Evolutionary conservation across 108 stramenopile species (phyloP).

Genomic region (Skeletonema menzelii): DNA sequence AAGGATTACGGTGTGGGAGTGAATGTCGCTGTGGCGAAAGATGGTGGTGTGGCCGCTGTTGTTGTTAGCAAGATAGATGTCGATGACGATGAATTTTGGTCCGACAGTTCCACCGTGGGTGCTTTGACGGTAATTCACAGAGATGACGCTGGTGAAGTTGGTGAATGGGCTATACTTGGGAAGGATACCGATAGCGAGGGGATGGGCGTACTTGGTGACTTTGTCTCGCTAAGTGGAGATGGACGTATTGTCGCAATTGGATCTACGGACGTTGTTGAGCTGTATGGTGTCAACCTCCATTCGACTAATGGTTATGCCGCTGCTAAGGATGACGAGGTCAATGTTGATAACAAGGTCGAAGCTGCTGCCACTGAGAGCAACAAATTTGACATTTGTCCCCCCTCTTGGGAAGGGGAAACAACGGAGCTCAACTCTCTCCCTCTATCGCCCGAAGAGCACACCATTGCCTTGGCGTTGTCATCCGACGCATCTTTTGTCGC

Average conservation of each 20-base stretch:
- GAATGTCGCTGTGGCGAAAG: slow-evolving; percentile 10
- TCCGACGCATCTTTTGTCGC: slow-evolving; percentile 19
- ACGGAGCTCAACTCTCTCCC: slow-evolving; percentile 16
- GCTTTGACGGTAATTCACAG: slow-evolving; percentile 4
- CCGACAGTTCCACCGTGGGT: background rate
- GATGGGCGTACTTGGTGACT: slow-evolving; percentile 27
- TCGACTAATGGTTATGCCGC: background rate
- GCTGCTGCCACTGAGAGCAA: background rate
- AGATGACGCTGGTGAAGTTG: background rate
- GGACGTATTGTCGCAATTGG: slow-evolving; percentile 54
- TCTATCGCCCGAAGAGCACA: slow-evolving; percentile 13
- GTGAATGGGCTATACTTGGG: slow-evolving; percentile 2
- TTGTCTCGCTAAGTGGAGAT: slow-evolving; percentile 42
- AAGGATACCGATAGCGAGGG: slow-evolving; percentile 2
- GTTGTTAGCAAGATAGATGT: slow-evolving; percentile 9
- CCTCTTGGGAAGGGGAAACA: background rate
- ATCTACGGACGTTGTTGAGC: slow-evolving; percentile 23
- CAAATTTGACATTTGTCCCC: slow-evolving; percentile 7
- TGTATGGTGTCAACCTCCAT: slow-evolving; percentile 13
- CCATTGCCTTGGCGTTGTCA: slow-evolving; percentile 14
- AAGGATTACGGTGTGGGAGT: slow-evolving; percentile 5
- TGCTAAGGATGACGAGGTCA: background rate
- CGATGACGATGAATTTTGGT: slow-evolving; percentile 11
- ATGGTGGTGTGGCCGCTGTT: slow-evolving; percentile 5
- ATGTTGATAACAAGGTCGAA: background rate